Conservation (phyloP, 345 rosid species). For the Brassica nigra region DNA sequence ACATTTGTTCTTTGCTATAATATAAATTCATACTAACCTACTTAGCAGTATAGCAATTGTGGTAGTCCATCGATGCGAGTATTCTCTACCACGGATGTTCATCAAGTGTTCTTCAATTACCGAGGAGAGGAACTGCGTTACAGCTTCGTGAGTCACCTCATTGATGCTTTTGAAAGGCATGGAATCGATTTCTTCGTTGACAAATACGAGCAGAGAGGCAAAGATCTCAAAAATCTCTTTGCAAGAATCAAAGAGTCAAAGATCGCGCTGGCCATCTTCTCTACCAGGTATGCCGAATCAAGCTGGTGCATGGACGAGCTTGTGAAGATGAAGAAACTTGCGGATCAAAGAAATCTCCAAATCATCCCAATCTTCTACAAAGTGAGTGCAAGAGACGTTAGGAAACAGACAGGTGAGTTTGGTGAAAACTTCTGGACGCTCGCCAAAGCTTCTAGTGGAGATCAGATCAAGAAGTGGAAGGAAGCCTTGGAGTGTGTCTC, state of each 20-base stretch:
- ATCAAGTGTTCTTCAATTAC: slow-evolving; percentile 16
- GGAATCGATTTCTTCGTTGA: slow-evolving; percentile 14
- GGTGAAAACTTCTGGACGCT: slow-evolving; percentile 27
- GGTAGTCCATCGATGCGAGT: neutral
- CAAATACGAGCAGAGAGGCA: slow-evolving; percentile 19
- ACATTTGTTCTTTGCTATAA: neutral
- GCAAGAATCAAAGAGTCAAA: slow-evolving; percentile 13
- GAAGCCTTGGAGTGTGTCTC: slow-evolving; percentile 17
- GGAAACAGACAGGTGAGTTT: slow-evolving; percentile 15
- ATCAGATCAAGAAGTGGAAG: slow-evolving; percentile 17
- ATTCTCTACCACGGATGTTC: neutral
- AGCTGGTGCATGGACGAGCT: slow-evolving; percentile 22
- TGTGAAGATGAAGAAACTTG: slow-evolving; percentile 11
- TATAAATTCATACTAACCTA: neutral
- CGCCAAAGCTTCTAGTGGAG: slow-evolving; percentile 3
- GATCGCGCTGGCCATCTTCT: slow-evolving; percentile 22
- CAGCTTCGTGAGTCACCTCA: slow-evolving; percentile 14
- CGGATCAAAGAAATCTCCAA: neutral
- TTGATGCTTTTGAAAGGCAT: slow-evolving; percentile 11
- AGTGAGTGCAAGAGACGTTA: neutral
- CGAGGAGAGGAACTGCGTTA: neutral
- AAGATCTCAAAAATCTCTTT: slow-evolving; percentile 17
- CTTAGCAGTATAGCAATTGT: neutral
- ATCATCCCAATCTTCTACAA: slow-evolving; percentile 22
- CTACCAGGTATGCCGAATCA: slow-evolving; percentile 27